A percentile compares a stretch with the other conserved stretches of the same genome.
Conservation (phyloP, 441 rosid species). For the Pelargonium myrrhifolium region DNA sequence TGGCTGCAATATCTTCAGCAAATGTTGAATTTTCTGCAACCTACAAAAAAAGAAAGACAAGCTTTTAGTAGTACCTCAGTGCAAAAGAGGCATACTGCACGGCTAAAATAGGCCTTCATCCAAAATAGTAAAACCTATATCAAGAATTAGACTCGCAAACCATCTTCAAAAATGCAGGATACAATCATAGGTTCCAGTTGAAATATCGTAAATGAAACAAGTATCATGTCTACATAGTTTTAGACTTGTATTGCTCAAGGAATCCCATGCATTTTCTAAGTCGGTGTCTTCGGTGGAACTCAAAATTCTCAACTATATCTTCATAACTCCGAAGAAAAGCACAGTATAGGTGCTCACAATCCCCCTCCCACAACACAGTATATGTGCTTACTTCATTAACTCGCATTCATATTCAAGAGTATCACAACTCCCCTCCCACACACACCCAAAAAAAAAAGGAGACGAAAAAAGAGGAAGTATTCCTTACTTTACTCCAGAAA, state of each 20-base stretch:
- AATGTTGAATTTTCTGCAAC: conserved; percentile 36
- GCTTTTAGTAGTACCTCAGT: background rate
- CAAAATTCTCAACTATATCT: background rate
- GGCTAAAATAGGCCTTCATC: background rate
- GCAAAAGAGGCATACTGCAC: background rate
- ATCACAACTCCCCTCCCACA: background rate
- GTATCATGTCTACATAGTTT: background rate
- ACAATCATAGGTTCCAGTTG: background rate
- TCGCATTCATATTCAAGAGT: background rate
- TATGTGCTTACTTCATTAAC: background rate
- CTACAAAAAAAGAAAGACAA: conserved; percentile 27
- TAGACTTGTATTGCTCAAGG: background rate
- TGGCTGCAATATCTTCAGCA: conserved; percentile 52
- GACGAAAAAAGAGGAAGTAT: conserved; percentile 2
- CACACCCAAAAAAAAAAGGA: background rate
- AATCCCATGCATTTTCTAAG: background rate
- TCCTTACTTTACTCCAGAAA: conserved; percentile 57
- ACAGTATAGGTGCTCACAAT: conserved; percentile 1
- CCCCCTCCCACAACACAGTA: too few species aligned
- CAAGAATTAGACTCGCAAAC: background rate
- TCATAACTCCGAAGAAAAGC: background rate
- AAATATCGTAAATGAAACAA: background rate
- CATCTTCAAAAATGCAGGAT: background rate
- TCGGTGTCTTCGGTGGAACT: background rate
- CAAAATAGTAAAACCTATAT: background rate